Conservation (phyloP, 148 eudicot genomes). For the Amaranthus cruentus region DNA sequence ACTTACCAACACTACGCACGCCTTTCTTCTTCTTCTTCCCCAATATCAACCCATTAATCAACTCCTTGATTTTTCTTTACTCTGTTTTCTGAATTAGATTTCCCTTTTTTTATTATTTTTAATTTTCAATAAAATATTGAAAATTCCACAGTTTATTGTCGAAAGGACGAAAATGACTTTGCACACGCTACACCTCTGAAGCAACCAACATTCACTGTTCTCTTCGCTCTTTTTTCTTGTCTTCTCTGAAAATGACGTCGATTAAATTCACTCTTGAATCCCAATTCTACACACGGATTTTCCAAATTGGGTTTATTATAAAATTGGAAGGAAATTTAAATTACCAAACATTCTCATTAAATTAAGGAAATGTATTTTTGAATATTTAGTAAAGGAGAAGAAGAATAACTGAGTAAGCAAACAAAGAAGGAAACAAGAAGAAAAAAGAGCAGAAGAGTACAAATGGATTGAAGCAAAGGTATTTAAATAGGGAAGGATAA, state of each 20-base stretch:
- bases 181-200: constrained; percentile 14
- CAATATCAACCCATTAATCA: background rate
- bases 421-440: background rate
- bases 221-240: background rate
- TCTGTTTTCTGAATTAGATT: background rate
- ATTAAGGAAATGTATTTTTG: background rate
- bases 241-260: constrained; percentile 12
- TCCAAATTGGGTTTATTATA: background rate
- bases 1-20: constrained; percentile 13
- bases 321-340: background rate
- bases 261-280: background rate
- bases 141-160: background rate
- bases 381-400: background rate
- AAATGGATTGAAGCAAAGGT: constrained; percentile 21
- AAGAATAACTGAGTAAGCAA: background rate
- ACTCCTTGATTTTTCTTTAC: background rate
- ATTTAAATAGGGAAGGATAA: constrained; percentile 30
- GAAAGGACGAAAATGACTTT: constrained; percentile 15
- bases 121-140: background rate
- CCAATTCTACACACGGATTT: background rate
- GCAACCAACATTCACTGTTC: constrained; percentile 15
- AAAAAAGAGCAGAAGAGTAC: constrained; percentile 18
- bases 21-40: background rate
- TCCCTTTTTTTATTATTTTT: background rate
- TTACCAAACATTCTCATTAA: background rate